Conservation (phyloP, 1,284 basidiomycete species). For the Malassezia globosa region DNA sequence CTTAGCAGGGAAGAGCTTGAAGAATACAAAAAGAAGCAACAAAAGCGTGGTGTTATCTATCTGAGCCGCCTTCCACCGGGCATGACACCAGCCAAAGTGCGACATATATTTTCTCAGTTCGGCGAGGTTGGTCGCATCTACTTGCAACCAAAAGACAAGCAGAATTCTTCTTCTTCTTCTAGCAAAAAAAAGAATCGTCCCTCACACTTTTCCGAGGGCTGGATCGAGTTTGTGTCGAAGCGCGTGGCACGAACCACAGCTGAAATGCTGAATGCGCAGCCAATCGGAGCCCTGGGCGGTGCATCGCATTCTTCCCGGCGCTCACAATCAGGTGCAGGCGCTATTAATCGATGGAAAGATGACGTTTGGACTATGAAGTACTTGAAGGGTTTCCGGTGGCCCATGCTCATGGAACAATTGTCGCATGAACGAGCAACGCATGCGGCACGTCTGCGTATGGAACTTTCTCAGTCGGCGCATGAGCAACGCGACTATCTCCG, state of each 20-base stretch:
- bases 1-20: slow-evolving; percentile 27
- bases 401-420: slow-evolving; percentile 95
- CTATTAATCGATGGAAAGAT: slow-evolving; percentile 62
- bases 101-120: slow-evolving; percentile 54
- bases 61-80: slow-evolving; percentile 95
- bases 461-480: slow-evolving; percentile 74
- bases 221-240: slow-evolving; percentile 96
- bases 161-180: slow-evolving; percentile 16
- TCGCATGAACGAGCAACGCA: slow-evolving; percentile 86
- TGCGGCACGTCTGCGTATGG: slow-evolving; percentile 72
- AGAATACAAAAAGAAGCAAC: slow-evolving; percentile 35
- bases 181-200: slow-evolving; percentile 46
- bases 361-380: slow-evolving; percentile 99
- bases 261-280: slow-evolving; percentile 87
- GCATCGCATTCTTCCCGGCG: slow-evolving; percentile 14
- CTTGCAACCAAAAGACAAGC: slow-evolving; percentile 31
- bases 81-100: slow-evolving; percentile 92
- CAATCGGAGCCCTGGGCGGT: slow-evolving; percentile 55
- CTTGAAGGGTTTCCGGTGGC: slow-evolving; percentile 94
- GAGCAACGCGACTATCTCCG: slow-evolving; percentile 88
- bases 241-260: slow-evolving; percentile 78
- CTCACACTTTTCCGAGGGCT: slow-evolving; percentile 83
- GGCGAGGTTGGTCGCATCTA: slow-evolving; percentile 43
- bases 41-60: slow-evolving; percentile 65
- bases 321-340: slow-evolving; percentile 20